Evolutionary conservation across 2,329 filamentous ascomycete species (phyloP).

Genomic region (Penicillium thymicola): DNA sequence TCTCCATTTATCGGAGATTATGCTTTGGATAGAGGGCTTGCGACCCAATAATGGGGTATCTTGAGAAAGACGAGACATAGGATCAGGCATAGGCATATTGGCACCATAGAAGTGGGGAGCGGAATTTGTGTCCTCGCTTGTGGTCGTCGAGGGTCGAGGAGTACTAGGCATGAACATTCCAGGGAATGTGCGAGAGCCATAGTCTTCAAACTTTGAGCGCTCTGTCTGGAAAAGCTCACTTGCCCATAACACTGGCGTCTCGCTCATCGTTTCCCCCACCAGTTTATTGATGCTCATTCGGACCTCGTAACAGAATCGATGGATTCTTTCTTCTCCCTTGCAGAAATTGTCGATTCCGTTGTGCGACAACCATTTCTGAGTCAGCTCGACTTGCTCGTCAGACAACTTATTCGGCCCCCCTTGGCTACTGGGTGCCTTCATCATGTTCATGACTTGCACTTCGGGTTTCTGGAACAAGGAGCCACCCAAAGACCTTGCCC

Average conservation of each 20-base stretch:
- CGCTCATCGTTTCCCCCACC: constrained; percentile 76
- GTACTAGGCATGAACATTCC: constrained; percentile 45
- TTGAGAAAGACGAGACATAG: constrained; percentile 29
- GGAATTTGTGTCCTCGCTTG: constrained; percentile 43
- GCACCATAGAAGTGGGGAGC: constrained; percentile 27
- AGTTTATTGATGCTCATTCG: constrained; percentile 81
- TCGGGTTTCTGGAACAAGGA: constrained; percentile 75
- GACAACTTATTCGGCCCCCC: constrained; percentile 92
- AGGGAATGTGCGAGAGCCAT: constrained; percentile 36
- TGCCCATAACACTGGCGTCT: constrained; percentile 86
- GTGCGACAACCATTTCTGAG: constrained; percentile 74
- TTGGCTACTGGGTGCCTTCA: constrained; percentile 77
- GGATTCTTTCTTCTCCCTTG: constrained; percentile 88
- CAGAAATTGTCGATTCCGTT: constrained; percentile 89
- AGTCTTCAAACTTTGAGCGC: constrained; percentile 41
- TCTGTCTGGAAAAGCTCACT: constrained; percentile 84
- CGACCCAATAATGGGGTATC: constrained; percentile 43
- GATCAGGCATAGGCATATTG: constrained; percentile 31
- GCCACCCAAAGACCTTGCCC: constrained; percentile 48
- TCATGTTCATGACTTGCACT: constrained; percentile 78
- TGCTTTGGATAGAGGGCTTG: constrained; percentile 66
- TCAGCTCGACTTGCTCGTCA: constrained; percentile 90
- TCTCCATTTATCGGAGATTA: constrained; percentile 66
- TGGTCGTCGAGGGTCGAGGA: constrained; percentile 43
- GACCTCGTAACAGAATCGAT: constrained; percentile 87